Evolutionary conservation across 768 basidiomycete genomes (phyloP), one percentile per base, ranked within the genome.

Genomic region (Boletus bicolor): DNA sequence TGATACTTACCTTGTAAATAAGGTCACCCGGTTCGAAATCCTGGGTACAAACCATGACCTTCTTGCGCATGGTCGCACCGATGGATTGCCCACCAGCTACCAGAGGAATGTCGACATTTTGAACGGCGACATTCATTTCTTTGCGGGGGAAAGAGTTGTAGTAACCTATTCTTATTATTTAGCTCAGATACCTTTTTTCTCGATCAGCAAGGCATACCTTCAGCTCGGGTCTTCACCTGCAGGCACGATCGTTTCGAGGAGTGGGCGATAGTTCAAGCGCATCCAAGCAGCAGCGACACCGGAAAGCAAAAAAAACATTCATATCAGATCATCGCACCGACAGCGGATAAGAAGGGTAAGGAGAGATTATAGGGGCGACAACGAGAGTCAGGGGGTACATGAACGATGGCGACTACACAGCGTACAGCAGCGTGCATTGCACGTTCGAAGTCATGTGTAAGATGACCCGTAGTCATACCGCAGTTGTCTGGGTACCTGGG

Each of bases 141-240:
- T 83, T 83, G 32, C 83, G 82, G n/a, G 91, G 91, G 77, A 93
- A 93, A 54, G 70, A 69, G 39, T 88, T 74, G 66, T 87, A 91
- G 69, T 92, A 93, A 54, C 85, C 91, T 91, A 71, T 64, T 37
- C 49, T 55, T 48, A 44, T 55, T 30, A 34, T 61, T 66, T 53
- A 67, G 66, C 47, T 58, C 52, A 55, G 44, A 48, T 38, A 35
- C 53, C 46, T 19, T 42, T 39, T 46, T 44, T 49, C 54, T 59
- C 50, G 35, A 45, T 45, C 42, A 38, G 54, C 42, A 61, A 60
- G 53, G 78, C 89, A 82, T 80, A 92, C 90, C 90, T 89, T 86
- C 82, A 54, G 85, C 81, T 58, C 81, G 82, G 44, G 72, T 73
- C 67, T 83, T 82, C 60, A 87, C 82, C 90, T 92, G 66, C 61